Conservation (phyloP, 2,329 filamentous ascomycete species). For the Ascomycota sp. region DNA sequence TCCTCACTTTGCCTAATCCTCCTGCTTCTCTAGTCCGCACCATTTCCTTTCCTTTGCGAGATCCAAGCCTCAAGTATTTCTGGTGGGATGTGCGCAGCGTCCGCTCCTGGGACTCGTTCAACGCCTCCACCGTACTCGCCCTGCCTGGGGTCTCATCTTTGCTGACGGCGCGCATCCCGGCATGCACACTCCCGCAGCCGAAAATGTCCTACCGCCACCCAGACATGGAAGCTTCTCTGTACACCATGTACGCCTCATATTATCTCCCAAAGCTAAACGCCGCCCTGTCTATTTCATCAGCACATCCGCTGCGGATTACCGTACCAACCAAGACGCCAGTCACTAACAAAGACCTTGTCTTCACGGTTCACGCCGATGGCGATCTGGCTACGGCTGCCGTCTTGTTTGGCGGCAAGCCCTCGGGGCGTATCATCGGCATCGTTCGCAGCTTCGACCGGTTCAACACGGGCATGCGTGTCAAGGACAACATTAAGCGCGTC, state of each 20-base stretch:
- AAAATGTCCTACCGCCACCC: conserved; percentile 41
- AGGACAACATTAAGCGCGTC: conserved; percentile 66
- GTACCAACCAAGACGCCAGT: conserved; percentile 15
- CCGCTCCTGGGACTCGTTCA: conserved; percentile 67
- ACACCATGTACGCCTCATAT: conserved; percentile 54
- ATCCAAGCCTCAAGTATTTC: conserved; percentile 58
- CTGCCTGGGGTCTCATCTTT: conserved; percentile 55
- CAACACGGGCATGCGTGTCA: conserved; percentile 84
- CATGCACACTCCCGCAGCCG: conserved; percentile 38
- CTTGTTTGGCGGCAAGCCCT: conserved; percentile 26
- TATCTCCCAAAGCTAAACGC: conserved; percentile 78
- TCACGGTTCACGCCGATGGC: conserved; percentile 41
- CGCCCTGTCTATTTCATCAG: conserved; percentile 57
- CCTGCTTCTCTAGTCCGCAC: conserved; percentile 65
- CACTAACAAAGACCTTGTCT: conserved; percentile 32
- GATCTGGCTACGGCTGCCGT: conserved; percentile 34
- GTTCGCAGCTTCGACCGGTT: conserved; percentile 83
- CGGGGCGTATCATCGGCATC: conserved; percentile 53
- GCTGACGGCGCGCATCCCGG: conserved; percentile 47
- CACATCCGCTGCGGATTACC: conserved; percentile 35
- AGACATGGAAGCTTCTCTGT: conserved; percentile 58
- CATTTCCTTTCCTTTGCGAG: conserved; percentile 47
- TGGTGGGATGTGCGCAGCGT: conserved; percentile 94
- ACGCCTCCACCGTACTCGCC: conserved; percentile 45
- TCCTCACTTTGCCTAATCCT: conserved; percentile 63